phyloP scores from a whole-genome alignment of 139 green algal genomes.

The Chara braunii region DNA sequence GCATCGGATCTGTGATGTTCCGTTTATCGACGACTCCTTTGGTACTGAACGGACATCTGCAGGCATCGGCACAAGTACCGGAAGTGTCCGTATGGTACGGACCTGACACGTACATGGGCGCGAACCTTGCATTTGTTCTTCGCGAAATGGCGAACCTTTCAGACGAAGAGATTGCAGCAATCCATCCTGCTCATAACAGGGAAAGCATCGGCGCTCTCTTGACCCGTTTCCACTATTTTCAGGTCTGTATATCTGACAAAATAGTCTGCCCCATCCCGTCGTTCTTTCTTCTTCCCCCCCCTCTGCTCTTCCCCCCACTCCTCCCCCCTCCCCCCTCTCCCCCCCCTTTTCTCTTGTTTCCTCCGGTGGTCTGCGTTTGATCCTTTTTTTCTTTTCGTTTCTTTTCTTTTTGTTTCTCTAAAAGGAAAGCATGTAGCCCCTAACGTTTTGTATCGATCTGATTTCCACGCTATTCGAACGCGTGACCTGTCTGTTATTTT shows the following conservation, averaged over 20 bases:
- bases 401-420: too few species aligned
- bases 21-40: too few species aligned
- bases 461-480: too few species aligned
- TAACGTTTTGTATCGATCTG: too few species aligned
- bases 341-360: too few species aligned
- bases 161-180: conserved; percentile 59
- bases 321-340: too few species aligned
- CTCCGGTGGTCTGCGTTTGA: too few species aligned
- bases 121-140: conserved; percentile 85
- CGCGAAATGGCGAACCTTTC: conserved; percentile 54
- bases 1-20: too few species aligned
- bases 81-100: conserved; percentile 82
- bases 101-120: conserved; percentile 98
- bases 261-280: neutral
- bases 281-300: neutral
- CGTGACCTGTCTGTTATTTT: too few species aligned
- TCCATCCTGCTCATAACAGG: conserved; percentile 69
- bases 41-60: too few species aligned
- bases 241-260: conserved; percentile 23
- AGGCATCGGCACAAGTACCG: conserved; percentile 40
- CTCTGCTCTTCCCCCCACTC: neutral
- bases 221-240: conserved; percentile 76
- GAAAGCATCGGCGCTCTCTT: conserved; percentile 50
- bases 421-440: too few species aligned
- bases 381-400: too few species aligned